phyloP scores from a whole-genome alignment of 1,139 yeast species.

The Eremothecium gossypii region DNA sequence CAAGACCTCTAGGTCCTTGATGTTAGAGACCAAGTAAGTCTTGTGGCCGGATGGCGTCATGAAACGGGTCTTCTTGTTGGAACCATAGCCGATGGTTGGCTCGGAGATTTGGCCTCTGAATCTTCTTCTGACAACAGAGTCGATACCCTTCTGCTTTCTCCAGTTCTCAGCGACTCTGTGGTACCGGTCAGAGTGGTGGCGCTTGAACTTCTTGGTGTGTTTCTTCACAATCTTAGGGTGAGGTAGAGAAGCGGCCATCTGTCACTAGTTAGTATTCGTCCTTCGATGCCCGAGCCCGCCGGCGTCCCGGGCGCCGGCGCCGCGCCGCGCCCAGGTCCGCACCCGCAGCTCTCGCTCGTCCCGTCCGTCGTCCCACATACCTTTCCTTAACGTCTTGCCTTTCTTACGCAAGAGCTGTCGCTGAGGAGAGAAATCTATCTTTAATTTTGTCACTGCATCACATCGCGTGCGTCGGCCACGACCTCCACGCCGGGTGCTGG shows the following conservation, averaged over 20 bases:
- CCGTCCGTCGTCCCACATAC: conserved; percentile 1
- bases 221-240: conserved; percentile 99
- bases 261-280: conserved; percentile 3
- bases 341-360: no score
- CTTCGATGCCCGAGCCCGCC: conserved; percentile 5
- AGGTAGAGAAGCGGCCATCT: conserved; percentile 94
- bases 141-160: conserved; percentile 99
- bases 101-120: conserved; percentile 99
- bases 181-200: conserved; percentile 99
- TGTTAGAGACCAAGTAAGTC: conserved; percentile 88
- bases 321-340: neutral
- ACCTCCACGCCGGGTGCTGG: no score
- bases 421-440: no score
- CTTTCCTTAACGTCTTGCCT: conserved; percentile 5
- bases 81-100: conserved; percentile 99
- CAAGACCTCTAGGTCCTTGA: conserved; percentile 88
- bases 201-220: conserved; percentile 98
- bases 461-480: no score
- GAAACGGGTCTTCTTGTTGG: conserved; percentile 97
- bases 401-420: neutral
- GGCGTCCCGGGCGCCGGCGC: no score
- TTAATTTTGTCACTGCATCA: no score
- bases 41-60: conserved; percentile 97
- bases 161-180: conserved; percentile 97
- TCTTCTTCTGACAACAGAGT: conserved; percentile 99